phyloP scores from a whole-genome alignment of 495 filamentous ascomycete genomes.

The Evansstolkia leycettana region DNA sequence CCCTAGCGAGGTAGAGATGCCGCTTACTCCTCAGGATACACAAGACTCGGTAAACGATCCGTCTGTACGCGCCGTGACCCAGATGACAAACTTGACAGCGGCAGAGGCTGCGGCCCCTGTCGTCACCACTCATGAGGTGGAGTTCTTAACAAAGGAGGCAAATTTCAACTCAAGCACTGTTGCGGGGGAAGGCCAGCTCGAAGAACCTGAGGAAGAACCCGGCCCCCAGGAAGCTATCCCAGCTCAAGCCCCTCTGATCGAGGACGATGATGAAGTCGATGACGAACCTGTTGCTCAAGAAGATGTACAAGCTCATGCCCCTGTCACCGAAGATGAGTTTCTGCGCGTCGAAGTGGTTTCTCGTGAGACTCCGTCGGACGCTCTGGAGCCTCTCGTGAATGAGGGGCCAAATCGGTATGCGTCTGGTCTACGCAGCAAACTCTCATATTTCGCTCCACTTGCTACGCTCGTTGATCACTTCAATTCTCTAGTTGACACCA shows the following conservation, averaged over 20 bases:
- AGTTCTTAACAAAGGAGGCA: neutral
- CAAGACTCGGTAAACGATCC: conserved; percentile 1
- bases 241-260: no score
- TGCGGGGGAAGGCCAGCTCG: neutral
- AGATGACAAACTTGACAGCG: neutral
- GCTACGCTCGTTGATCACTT: conserved; percentile 47
- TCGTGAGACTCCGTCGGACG: neutral
- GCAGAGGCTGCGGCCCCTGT: neutral
- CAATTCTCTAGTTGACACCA: conserved; percentile 44
- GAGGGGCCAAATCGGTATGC: conserved; percentile 18
- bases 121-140: neutral
- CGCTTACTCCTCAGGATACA: conserved; percentile 5
- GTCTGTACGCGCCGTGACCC: neutral
- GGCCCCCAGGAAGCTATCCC: neutral
- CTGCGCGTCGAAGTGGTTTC: conserved; percentile 6
- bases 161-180: neutral
- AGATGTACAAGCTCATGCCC: neutral
- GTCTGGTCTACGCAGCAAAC: conserved; percentile 45
- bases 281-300: no score
- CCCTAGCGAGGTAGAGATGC: neutral
- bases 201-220: neutral
- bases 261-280: neutral
- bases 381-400: conserved; percentile 3
- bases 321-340: conserved; percentile 4
- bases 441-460: conserved; percentile 58